Base-by-base conservation (phyloP, 257 asterid species). In the Primulina huaijiensis region DNA sequence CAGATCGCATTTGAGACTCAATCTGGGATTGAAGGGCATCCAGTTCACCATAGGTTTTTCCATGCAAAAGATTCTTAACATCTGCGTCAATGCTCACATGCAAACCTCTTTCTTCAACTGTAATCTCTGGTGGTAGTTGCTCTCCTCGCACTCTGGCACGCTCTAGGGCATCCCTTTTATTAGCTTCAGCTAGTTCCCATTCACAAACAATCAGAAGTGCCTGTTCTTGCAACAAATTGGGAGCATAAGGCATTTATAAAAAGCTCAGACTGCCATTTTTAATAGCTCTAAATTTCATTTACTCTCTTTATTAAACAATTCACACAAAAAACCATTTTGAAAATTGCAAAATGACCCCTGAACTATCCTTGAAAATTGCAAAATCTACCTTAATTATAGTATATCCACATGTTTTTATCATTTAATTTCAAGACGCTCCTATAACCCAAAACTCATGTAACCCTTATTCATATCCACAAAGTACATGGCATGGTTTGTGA, bases 101-200 rank as follows among this genome's bases (percentile, higher is more conserved):
- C 76, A 94, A 73, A 52, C 97, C 99, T 80, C 97, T 83, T 67
- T 87, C 99, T 81, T 91, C 96, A 12, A 82, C 95, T 65, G 83
- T 83, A 81, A 94, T 86, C 76, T 89, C 96, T 19, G 89, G 85
- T 65, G 96, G 89, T 68, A 89, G 82, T 21, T 80, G 83, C 82
- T 91, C 97, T 60, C 97, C 97, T 30, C 99, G 92, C 68, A 91
- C 96, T 80, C 92, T 79, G 46, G 99, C 99, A 80, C 95, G 93
- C 72, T 94, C 97, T 70, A 91, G 74, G 4, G 92, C 92, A 79
- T 91, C 95, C 76, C 82, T 89, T 82, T 89, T 94, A 74, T 89
- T 83, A 65, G 84, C 86, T 84, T 94, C 99, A 57, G 90, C 82
- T 53, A 94, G 81, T 74, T 94, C 96, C 99, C 99, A 94, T 64